Evolutionary conservation across 2,329 filamentous ascomycete genomes (phyloP), one percentile per base, ranked within the genome.

Genomic region (Salinomyces thailandicus): DNA sequence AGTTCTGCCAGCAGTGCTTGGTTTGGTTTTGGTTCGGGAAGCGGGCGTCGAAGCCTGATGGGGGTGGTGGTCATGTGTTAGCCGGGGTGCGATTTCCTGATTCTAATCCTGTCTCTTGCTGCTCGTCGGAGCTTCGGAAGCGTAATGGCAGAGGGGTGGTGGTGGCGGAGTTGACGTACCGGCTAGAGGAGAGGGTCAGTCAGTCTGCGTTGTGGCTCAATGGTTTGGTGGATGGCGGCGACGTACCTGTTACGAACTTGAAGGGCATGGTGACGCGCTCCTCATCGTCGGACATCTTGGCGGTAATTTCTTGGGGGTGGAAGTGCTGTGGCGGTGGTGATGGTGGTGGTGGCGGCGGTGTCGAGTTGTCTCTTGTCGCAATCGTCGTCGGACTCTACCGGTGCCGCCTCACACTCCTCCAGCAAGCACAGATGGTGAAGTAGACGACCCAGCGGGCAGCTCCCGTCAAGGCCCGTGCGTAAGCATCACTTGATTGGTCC

Each of bases 1-100:
- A 98, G 78, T 98, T 98, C 68, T 98, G 93, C 91, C 91, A 98
- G 85, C 91, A 98, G 79, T 98, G 87, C 82, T 95, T 95, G 70
- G 87, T 79, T 66, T 91, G 85, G 74, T 98, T 98, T 74, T 79
- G 72, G 75, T 98, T 94, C 61, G 91, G 91, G 73, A 96, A 98
- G 66, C 91, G 89, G 68, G 91, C 91, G 66, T 98, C 91, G 73
- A 93, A 93, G 74, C 91, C 91, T 95, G 48, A 36, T n/a, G 7
- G 20, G n/a, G n/a, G n/a, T n/a, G n/a, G n/a, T n/a, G n/a, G n/a
- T n/a, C n/a, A n/a, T n/a, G n/a, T n/a, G n/a, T n/a, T n/a, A n/a
- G n/a, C n/a, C n/a, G n/a, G n/a, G n/a, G n/a, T n/a, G n/a, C n/a
- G n/a, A n/a, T n/a, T n/a, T n/a, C n/a, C n/a, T n/a, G n/a, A n/a